A percentile compares a stretch with the other conserved stretches of the same genome.
Conservation (phyloP, 371 early-diverging fungal species). For the Batkoa obscura region DNA sequence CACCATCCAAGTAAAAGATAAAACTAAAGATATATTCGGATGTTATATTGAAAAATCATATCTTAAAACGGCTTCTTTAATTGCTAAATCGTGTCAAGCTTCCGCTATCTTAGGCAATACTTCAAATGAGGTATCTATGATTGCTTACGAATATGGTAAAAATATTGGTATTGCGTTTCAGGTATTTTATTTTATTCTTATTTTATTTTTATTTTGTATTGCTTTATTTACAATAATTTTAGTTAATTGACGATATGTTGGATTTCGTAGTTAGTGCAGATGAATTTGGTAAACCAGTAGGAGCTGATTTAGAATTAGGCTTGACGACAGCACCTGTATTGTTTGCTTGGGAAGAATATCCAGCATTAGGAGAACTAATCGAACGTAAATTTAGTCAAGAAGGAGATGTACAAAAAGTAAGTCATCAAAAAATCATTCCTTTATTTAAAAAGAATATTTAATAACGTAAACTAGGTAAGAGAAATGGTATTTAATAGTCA, state of each 20-base stretch:
- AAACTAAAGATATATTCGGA: conserved; percentile 32
- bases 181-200: conserved; percentile 17
- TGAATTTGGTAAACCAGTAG: conserved; percentile 75
- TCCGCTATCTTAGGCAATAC: conserved; percentile 72
- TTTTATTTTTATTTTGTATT: not conserved
- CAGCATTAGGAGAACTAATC: conserved; percentile 64
- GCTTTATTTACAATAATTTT: not conserved
- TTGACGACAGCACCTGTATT: conserved; percentile 87
- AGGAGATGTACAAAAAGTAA: conserved; percentile 39
- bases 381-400: conserved; percentile 57
- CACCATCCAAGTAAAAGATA: conserved; percentile 16
- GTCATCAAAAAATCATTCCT: conserved; percentile 2
- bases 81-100: conserved; percentile 81
- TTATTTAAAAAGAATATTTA: not conserved
- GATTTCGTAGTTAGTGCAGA: conserved; percentile 65
- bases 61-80: conserved; percentile 85
- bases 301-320: conserved; percentile 69
- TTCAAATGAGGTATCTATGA: conserved; percentile 40
- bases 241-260: conserved; percentile 83
- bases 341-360: conserved; percentile 74
- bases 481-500: conserved; percentile 43
- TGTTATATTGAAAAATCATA: conserved; percentile 89
- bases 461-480: conserved; percentile 23
- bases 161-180: conserved; percentile 88
- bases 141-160: conserved; percentile 66